Evolutionary conservation across 441 rosid species (phyloP), one percentile per base, ranked within the genome.

Genomic region (Viola pubescens): DNA sequence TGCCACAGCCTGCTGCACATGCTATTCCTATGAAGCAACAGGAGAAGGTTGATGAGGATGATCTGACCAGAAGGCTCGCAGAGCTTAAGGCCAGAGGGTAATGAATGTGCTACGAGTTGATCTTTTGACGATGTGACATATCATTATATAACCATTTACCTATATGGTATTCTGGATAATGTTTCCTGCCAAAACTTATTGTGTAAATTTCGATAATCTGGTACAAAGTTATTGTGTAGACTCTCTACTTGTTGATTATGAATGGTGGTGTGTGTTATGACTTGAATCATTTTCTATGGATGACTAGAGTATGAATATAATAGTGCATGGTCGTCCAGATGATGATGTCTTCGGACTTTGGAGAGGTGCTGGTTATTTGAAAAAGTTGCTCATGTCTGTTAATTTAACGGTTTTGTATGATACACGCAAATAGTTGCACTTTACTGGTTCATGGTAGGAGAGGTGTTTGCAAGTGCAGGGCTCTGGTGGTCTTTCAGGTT

Each of bases 31-130:
- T 82, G 68, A 82, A 79, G 69, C 56, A 77, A 5, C 70, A 76
- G 65, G 97, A 87, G 74, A 90, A 87, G 77, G 95, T 84, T 19
- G 97, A 84, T 6, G 91, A 90, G 79, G 97, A 90, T 44, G 97
- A 84, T 70, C 73, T 87, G 76, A 77, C 97, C 26, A 84, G 94
- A 83, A 76, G 95, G 51, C 97, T 90, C 63, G 97, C 95, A 0
- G 97, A 90, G 72, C 86, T 90, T 14, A 90, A 85, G 76, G 82
- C 89, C 63, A 85, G 85, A 76, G 97, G 97, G 1, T 90, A 71
- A 76, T 53, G 7, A 10, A 14, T 48, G 54, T 59, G n/a, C 43
- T 60, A 19, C 52, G 34, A 38, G 44, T 53, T 58, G 14, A 26
- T 51, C 19, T 26, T 62, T 38, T 48, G 40, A 43, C 9, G 4